These are phyloP conservation scores for Potentilla sterilis DNA, from an alignment of 306 rosid species.

Conservation along the genomic window DNA sequence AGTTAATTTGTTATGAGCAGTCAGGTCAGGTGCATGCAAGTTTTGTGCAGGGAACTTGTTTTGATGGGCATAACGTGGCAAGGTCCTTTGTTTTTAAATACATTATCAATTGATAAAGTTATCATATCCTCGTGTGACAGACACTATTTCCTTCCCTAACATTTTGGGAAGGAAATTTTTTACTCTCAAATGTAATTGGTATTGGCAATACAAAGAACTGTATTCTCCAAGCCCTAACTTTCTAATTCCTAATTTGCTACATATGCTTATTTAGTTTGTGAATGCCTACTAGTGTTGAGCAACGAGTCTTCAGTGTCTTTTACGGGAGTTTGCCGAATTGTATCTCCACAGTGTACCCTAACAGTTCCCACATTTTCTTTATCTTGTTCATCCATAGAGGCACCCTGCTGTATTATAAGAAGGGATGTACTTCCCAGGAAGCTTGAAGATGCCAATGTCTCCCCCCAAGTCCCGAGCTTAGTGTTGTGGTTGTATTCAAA, in stretches of 20 bases:
- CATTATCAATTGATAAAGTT: no score
- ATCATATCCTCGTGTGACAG: no score
- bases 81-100: no score
- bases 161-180: no score
- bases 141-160: background rate
- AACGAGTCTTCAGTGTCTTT: background rate
- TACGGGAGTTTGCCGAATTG: background rate
- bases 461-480: constrained; percentile 39
- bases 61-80: background rate
- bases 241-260: background rate
- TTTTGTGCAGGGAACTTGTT: background rate
- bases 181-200: background rate
- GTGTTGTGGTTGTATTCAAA: constrained; percentile 36
- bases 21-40: background rate
- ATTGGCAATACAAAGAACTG: background rate
- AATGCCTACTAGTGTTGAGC: background rate
- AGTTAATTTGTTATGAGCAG: background rate
- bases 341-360: background rate
- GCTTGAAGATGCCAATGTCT: constrained; percentile 31
- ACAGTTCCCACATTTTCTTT: background rate
- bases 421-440: constrained; percentile 31
- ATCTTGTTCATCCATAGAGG: background rate
- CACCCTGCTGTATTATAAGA: constrained; percentile 34
- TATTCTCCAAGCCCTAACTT: background rate
- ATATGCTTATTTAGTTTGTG: background rate